These are phyloP conservation scores for Colletotrichum godetiae DNA, from an alignment of 2,329 filamentous ascomycete genomes.

Conservation along the genomic window DNA sequence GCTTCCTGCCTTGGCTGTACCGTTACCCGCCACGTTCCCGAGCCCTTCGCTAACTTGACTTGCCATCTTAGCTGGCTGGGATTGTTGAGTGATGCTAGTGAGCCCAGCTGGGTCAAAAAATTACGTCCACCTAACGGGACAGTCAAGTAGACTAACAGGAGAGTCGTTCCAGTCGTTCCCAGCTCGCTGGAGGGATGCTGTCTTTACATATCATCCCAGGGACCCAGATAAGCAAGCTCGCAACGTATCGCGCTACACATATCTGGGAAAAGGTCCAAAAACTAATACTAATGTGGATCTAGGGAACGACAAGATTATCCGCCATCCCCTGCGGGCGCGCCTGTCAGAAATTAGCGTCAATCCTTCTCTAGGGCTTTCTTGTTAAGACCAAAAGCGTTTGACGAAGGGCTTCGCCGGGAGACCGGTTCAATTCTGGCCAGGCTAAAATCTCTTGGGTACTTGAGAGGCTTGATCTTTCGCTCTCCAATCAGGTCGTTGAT, in stretches of 20 bases:
- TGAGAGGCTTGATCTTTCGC: not conserved
- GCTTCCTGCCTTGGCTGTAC: not conserved
- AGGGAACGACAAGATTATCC: not conserved
- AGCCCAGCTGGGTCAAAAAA: not conserved
- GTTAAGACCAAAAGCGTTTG: not conserved
- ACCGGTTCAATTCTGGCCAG: not conserved
- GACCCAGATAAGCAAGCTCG: not conserved
- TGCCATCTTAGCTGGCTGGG: not conserved
- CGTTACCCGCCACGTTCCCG: constrained; percentile 2
- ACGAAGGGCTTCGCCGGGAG: not conserved
- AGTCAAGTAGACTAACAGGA: not conserved
- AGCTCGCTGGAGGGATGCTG: not conserved
- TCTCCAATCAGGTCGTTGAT: not conserved
- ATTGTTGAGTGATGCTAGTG: not conserved
- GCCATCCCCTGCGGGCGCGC: not conserved
- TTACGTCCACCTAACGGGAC: not conserved
- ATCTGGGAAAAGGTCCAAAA: not conserved
- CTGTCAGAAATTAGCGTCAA: not conserved
- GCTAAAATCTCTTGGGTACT: not conserved
- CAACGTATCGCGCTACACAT: not conserved
- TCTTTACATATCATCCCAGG: not conserved
- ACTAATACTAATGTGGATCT: not conserved
- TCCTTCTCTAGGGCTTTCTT: not conserved
- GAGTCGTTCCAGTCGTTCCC: not conserved
- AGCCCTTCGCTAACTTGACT: not conserved